phyloP scores from a whole-genome alignment of 768 basidiomycete genomes.

The Pisolithus microcarpus region DNA sequence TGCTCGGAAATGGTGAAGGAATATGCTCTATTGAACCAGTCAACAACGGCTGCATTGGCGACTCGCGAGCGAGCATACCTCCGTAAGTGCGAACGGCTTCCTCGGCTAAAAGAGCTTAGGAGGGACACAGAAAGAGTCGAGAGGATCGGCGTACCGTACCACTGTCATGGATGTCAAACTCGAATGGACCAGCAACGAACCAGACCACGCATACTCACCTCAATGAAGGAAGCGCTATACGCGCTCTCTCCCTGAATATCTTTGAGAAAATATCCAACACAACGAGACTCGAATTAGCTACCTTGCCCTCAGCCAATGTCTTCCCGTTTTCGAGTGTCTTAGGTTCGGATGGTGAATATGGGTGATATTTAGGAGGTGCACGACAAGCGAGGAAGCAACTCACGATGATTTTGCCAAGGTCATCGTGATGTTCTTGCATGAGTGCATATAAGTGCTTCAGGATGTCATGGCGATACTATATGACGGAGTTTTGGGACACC shows the following conservation, averaged over 20 bases:
- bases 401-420: conserved; percentile 81
- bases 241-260: conserved; percentile 60
- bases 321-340: conserved; percentile 97
- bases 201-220: conserved; percentile 39
- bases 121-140: neutral
- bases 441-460: conserved; percentile 71
- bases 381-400: conserved; percentile 19
- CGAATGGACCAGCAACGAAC: neutral
- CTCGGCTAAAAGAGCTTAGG: conserved; percentile 49
- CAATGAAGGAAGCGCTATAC: conserved; percentile 82
- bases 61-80: conserved; percentile 33
- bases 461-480: conserved; percentile 74
- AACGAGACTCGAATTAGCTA: conserved; percentile 16
- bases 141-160: conserved; percentile 56
- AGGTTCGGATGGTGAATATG: conserved; percentile 4
- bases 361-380: neutral
- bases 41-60: neutral
- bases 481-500: neutral
- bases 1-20: conserved; percentile 60
- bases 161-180: conserved; percentile 37
- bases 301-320: conserved; percentile 76
- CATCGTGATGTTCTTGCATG: conserved; percentile 80
- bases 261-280: neutral
- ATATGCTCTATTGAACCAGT: conserved; percentile 55
- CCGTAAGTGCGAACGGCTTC: conserved; percentile 92